Percentiles rank a stretch among this genome's conserved stretches.
Conservation (phyloP, 2,329 filamentous ascomycete genomes). For the Pleomassaria siparia region DNA sequence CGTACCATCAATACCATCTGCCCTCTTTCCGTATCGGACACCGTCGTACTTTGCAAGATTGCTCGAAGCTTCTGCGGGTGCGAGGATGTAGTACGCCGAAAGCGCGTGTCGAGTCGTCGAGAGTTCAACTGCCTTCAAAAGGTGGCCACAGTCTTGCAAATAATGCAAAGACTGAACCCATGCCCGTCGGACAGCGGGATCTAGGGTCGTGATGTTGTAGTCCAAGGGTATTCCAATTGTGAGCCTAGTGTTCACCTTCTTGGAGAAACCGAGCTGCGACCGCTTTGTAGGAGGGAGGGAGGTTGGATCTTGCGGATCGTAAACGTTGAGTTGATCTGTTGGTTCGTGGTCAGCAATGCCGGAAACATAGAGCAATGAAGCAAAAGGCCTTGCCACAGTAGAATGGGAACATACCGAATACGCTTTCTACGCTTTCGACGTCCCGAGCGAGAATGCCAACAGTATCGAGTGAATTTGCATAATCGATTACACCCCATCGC, state of each 20-base stretch:
- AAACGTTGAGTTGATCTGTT: constrained; percentile 54
- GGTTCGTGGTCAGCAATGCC: not conserved
- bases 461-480: constrained; percentile 90
- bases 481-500: constrained; percentile 82
- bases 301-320: constrained; percentile 75
- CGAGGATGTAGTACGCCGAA: constrained; percentile 92
- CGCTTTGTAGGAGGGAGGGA: constrained; percentile 63
- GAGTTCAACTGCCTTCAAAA: constrained; percentile 74
- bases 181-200: constrained; percentile 65
- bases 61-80: constrained; percentile 90
- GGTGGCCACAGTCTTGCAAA: constrained; percentile 67
- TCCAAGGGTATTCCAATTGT: constrained; percentile 66
- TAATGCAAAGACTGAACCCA: constrained; percentile 66
- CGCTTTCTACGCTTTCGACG: constrained; percentile 48
- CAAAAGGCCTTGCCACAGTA: not conserved
- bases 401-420: constrained; percentile 45
- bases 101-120: constrained; percentile 83
- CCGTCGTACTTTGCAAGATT: constrained; percentile 98
- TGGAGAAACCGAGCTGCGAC: constrained; percentile 32
- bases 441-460: constrained; percentile 72
- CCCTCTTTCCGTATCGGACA: constrained; percentile 78
- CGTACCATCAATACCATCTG: constrained; percentile 55
- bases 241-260: constrained; percentile 4
- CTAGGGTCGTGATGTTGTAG: constrained; percentile 85
- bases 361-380: not conserved